phyloP scores from a whole-genome alignment of 345 rosid genomes.

The Rhizophora mangle region DNA sequence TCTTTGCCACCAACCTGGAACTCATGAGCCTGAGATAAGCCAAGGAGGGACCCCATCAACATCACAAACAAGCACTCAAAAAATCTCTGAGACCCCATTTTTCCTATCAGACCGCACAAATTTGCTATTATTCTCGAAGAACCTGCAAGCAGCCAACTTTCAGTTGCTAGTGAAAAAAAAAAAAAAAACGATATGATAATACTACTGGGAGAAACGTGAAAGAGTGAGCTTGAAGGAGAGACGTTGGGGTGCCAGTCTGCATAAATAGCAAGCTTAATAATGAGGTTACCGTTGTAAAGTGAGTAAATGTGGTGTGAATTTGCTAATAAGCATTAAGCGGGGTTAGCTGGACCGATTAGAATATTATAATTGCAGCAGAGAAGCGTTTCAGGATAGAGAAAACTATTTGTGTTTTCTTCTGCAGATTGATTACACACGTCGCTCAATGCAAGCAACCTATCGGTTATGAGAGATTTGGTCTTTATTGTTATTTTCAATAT shows the following conservation, averaged over 20 bases:
- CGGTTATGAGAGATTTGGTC: slow-evolving; percentile 22
- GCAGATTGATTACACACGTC: slow-evolving; percentile 44
- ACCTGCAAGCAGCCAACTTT: background rate
- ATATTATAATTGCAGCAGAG: slow-evolving; percentile 4
- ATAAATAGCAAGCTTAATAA: slow-evolving; percentile 27
- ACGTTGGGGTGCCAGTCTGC: background rate
- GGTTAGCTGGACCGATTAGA: slow-evolving; percentile 26
- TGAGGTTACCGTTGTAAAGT: slow-evolving; percentile 34
- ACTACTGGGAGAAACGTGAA: background rate
- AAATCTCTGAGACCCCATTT: slow-evolving; percentile 32
- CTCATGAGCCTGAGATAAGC: slow-evolving; percentile 34
- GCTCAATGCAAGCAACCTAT: slow-evolving; percentile 49
- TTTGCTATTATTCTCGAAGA: too few relatives aligned
- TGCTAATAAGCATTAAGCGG: background rate
- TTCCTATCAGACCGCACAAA: background rate
- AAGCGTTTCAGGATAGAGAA: slow-evolving; percentile 34
- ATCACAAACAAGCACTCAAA: slow-evolving; percentile 8
- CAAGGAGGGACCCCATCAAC: slow-evolving; percentile 12
- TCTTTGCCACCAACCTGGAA: slow-evolving; percentile 69
- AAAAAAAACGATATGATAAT: background rate
- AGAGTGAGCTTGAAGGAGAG: background rate
- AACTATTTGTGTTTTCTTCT: background rate
- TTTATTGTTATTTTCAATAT: background rate
- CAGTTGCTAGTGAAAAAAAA: background rate
- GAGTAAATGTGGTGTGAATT: background rate